Evolutionary conservation across 176 grass and related monocot genomes (phyloP), one percentile per base, ranked within the genome.

Genomic region (Oryza coarctata): DNA sequence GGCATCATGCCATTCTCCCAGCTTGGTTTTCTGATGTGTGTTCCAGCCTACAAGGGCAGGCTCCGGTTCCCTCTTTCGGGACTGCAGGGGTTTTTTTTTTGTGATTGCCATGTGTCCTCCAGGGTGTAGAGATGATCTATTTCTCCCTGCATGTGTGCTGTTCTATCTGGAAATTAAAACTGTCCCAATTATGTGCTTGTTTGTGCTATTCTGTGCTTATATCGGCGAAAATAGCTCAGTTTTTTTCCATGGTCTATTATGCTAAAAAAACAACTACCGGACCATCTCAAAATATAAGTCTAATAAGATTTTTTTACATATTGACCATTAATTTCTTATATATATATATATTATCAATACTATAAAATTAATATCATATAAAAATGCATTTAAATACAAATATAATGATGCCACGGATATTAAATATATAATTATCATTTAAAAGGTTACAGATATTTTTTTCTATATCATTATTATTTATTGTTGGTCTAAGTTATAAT

Each of bases 11-110:
- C 65, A n/a, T 44, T 20, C 28, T 27, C 31, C 31, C 40, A 73
- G 76, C 40, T 34, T 64, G 68, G 8, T 15, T 39, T 28, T 65
- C 12, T 15, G 22, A 36, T n/a, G 65, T 65, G 71, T 85, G 82
- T 33, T 85, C 77, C 87, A 85, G 77, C 52, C 76, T 70, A 62
- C 76, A 62, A 5, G 68, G 60, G 12, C 82, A 89, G 87, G 77
- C 41, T 74, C 82, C 81, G 47, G 58, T 74, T 29, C 70, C 80
- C 64, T 62, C 52, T 62, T 88, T 20, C 77, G 33, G 41, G 55
- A 49, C 20, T 45, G 9, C 10, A 15, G 12, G 3, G 1, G 1
- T n/a, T 12, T 14, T 45, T 18, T 55, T 35, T 22, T 55, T 15
- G 25, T 17, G 13, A 25, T 32, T 32, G 82, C 12, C 18, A 60